Base-by-base conservation (phyloP, 345 rosid genomes). In the Populus simonii region DNA sequence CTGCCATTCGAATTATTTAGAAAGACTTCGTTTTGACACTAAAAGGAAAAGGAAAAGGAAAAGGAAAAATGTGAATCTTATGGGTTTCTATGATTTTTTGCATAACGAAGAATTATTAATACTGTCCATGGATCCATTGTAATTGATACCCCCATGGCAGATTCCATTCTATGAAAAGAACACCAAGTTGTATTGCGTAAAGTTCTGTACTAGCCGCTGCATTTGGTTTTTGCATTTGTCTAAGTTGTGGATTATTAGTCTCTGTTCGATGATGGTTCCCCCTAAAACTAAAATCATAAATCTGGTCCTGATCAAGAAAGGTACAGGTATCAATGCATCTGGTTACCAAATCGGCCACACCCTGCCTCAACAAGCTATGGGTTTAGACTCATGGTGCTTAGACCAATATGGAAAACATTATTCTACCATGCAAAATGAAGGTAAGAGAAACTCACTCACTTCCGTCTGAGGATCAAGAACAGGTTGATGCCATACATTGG, bases 381-480 rank as follows among this genome's bases (percentile, higher is more conserved):
- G 2, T 49, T 66, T 15, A 33, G 69, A 66, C 22, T 68, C 9
- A 45, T 16, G 35, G 15, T 70, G 31, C 6, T 47, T 23, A 74
- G 15, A 23, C 23, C 66, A 63, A 0, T 17, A 15, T 51, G 18
- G 70, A 35, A 29, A 13, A 18, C 35, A 4, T 1, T 11, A 27
- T 20, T 51, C 15, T 16, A 53, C 71, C 22, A 13, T 45, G 51
- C 68, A 59, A 9, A 45, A n/a, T n/a, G 3, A 70, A 65, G 59
- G 41, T n/a, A 75, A 47, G 23, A 39, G 8, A 75, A 39, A 22
- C 22, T 27, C 38, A 76, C 88, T 85, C 59, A 94, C 98, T 84
- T 93, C 83, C 74, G 93, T 88, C 83, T 91, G 89, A n/a, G 96
- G 96, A 84, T 89, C 87, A 79, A 93, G 96, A 86, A 81, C 82